Percentiles rank a stretch among this genome's conserved stretches.
phyloP scores from a whole-genome alignment of 345 rosid genomes.

The Citrus maxima region DNA sequence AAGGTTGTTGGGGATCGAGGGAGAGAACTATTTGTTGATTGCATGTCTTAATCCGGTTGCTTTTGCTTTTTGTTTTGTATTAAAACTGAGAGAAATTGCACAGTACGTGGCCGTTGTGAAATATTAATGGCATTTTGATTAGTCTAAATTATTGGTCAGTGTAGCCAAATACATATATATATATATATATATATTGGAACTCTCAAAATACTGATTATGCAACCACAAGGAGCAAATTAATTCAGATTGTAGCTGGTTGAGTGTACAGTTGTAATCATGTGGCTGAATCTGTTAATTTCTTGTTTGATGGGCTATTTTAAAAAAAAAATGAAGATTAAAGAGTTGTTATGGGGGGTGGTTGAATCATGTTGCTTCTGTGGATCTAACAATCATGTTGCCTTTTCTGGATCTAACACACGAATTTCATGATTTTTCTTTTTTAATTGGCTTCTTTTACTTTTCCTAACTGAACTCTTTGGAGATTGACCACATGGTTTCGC shows the following conservation, averaged over 20 bases:
- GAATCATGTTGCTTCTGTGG: conserved; percentile 15
- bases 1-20: background rate
- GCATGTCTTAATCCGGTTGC: background rate
- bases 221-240: background rate
- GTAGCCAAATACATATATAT: background rate
- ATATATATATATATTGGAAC: background rate
- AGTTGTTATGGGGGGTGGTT: conserved; percentile 9
- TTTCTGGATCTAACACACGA: background rate
- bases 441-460: background rate
- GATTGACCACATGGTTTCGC: background rate
- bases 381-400: background rate
- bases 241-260: background rate
- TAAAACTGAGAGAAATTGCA: background rate
- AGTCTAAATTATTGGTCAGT: background rate
- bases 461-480: background rate
- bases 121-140: background rate
- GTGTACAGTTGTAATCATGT: background rate
- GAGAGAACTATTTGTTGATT: background rate
- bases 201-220: background rate
- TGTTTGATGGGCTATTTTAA: background rate
- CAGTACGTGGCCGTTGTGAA: background rate
- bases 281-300: background rate
- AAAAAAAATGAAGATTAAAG: background rate
- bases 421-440: background rate
- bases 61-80: background rate